These are phyloP conservation scores for Teunomyces atbi DNA, from an alignment of 805 yeast genomes.

Conservation along the genomic window DNA sequence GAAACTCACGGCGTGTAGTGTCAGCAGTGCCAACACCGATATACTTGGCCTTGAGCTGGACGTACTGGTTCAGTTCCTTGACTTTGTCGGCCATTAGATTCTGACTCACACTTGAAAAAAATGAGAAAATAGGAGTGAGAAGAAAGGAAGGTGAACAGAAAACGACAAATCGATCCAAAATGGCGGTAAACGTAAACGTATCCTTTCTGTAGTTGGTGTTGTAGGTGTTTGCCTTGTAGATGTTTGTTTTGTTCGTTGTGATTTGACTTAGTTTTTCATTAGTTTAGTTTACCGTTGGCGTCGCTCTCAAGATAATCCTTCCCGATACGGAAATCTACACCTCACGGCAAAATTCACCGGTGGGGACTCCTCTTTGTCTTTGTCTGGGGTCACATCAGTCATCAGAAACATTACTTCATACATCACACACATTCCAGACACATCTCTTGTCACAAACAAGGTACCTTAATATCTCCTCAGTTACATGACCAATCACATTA, in stretches of 20 bases:
- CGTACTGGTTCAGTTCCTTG: slow-evolving; percentile 56
- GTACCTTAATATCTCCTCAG: background rate
- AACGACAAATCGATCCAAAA: too few relatives aligned
- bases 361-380: slow-evolving; percentile 4
- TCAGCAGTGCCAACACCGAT: slow-evolving; percentile 76
- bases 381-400: slow-evolving; percentile 3
- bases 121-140: background rate
- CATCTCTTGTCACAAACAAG: background rate
- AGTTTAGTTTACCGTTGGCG: too few relatives aligned
- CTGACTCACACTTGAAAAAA: background rate
- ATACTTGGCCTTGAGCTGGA: slow-evolving; percentile 57
- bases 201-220: background rate
- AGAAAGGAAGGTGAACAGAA: too few relatives aligned
- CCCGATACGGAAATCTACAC: slow-evolving; percentile 1
- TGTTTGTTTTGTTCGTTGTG: too few relatives aligned
- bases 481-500: slow-evolving; percentile 7
- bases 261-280: too few relatives aligned
- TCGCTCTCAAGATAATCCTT: background rate
- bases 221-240: too few relatives aligned
- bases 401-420: background rate
- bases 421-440: background rate
- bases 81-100: slow-evolving; percentile 59
- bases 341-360: slow-evolving; percentile 4
- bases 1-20: slow-evolving; percentile 68
- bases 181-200: too few relatives aligned